A percentile compares a stretch with the other conserved stretches of the same genome.
phyloP scores from a whole-genome alignment of 345 rosid species.

The Cardiospermum halicacabum region DNA sequence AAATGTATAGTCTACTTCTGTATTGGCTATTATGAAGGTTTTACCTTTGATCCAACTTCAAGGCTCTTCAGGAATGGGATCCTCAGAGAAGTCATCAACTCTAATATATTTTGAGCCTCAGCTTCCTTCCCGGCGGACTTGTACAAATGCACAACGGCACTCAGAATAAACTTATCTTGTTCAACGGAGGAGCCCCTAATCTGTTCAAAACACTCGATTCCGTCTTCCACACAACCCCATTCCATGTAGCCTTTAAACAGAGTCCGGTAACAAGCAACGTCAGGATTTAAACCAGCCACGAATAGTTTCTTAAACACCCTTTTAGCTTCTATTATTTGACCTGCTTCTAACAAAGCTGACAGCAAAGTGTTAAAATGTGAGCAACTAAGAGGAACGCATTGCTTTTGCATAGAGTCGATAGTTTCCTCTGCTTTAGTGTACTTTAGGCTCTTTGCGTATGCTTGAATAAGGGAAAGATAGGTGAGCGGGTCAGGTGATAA shows the following conservation, averaged over 20 bases:
- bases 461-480: slow-evolving; percentile 52
- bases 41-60: slow-evolving; percentile 30
- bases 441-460: slow-evolving; percentile 48
- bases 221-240: slow-evolving; percentile 47
- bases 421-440: slow-evolving; percentile 57
- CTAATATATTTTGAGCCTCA: slow-evolving; percentile 30
- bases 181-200: slow-evolving; percentile 31
- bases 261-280: slow-evolving; percentile 40
- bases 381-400: slow-evolving; percentile 41
- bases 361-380: slow-evolving; percentile 54
- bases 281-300: slow-evolving; percentile 40
- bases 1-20: background rate
- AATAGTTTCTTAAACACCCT: slow-evolving; percentile 42
- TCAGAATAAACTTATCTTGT: slow-evolving; percentile 48
- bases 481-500: slow-evolving; percentile 40
- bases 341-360: slow-evolving; percentile 47
- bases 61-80: slow-evolving; percentile 31
- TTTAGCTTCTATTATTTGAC: slow-evolving; percentile 55
- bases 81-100: slow-evolving; percentile 25
- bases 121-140: slow-evolving; percentile 38
- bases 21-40: background rate
- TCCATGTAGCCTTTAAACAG: slow-evolving; percentile 64
- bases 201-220: slow-evolving; percentile 47
- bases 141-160: slow-evolving; percentile 56
- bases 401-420: slow-evolving; percentile 42